Conservation (phyloP, 805 yeast genomes). For the Yarrowia sp. region DNA sequence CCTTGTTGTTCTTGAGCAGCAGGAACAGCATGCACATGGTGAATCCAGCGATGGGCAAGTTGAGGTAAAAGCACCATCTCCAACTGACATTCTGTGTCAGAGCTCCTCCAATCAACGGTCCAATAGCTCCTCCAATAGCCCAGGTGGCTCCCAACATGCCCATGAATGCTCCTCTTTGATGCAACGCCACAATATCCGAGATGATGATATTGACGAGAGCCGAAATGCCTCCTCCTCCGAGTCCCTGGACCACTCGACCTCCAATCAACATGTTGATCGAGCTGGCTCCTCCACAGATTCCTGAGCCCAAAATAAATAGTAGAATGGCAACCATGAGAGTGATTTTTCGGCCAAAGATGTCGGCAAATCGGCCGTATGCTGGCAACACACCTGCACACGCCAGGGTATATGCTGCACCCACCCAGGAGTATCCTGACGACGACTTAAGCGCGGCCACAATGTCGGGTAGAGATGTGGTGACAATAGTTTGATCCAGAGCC, state of each 20-base stretch:
- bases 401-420: conserved; percentile 64
- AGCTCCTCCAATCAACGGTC: conserved; percentile 56
- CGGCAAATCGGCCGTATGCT: conserved; percentile 61
- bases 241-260: conserved; percentile 62
- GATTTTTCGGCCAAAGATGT: conserved; percentile 42
- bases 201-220: conserved; percentile 51
- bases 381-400: conserved; percentile 65
- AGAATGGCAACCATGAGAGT: conserved; percentile 41
- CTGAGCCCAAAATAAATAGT: conserved; percentile 44
- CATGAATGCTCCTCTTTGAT: conserved; percentile 31
- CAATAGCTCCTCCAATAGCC: conserved; percentile 40
- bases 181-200: conserved; percentile 42
- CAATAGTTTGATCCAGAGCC: conserved; percentile 53
- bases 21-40: conserved; percentile 33
- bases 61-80: conserved; percentile 52
- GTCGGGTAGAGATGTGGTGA: conserved; percentile 50
- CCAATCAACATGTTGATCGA: conserved; percentile 59
- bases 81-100: conserved; percentile 46
- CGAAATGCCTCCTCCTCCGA: conserved; percentile 67
- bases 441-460: conserved; percentile 50
- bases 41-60: conserved; percentile 43
- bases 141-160: conserved; percentile 32
- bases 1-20: conserved; percentile 29
- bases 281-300: conserved; percentile 42
- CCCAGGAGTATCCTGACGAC: conserved; percentile 34